Conservation (phyloP, 768 basidiomycete genomes). For the Xanthoconium stramineum region DNA sequence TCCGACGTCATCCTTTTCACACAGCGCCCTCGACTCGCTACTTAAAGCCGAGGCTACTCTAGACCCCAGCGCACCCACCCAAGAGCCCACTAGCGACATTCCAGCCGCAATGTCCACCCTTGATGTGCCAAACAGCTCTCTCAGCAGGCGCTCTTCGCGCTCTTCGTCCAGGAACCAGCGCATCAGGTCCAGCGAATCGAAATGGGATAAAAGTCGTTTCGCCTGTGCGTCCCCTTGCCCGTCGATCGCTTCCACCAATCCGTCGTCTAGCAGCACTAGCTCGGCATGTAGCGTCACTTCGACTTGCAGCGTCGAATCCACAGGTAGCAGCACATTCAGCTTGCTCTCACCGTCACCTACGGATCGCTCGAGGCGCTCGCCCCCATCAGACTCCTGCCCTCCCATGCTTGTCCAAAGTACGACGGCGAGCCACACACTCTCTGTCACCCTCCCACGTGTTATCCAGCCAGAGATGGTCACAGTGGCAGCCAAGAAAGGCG, state of each 20-base stretch:
- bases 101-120: slow-evolving; percentile 23
- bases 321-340: slow-evolving; percentile 12
- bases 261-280: slow-evolving; percentile 23
- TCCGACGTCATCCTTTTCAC: slow-evolving; percentile 34
- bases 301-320: slow-evolving; percentile 16
- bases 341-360: slow-evolving; percentile 27
- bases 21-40: slow-evolving; percentile 30
- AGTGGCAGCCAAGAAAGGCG: slow-evolving; percentile 56
- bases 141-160: slow-evolving; percentile 31
- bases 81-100: slow-evolving; percentile 17
- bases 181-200: slow-evolving; percentile 23
- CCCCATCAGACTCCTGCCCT: slow-evolving; percentile 36
- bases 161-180: slow-evolving; percentile 28
- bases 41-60: slow-evolving; percentile 29
- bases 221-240: slow-evolving; percentile 29
- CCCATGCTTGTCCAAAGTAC: slow-evolving; percentile 45
- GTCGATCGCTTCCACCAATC: slow-evolving; percentile 21
- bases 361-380: slow-evolving; percentile 31
- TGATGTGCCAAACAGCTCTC: slow-evolving; percentile 22
- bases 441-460: slow-evolving; percentile 44
- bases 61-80: slow-evolving; percentile 15
- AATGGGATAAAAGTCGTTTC: slow-evolving; percentile 29
- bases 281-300: slow-evolving; percentile 28
- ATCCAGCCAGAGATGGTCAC: slow-evolving; percentile 63
- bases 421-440: slow-evolving; percentile 40